Evolutionary conservation across 108 stramenopile genomes (phyloP), one percentile per base, ranked within the genome.

Genomic region (Fistulifera pelliculosa): DNA sequence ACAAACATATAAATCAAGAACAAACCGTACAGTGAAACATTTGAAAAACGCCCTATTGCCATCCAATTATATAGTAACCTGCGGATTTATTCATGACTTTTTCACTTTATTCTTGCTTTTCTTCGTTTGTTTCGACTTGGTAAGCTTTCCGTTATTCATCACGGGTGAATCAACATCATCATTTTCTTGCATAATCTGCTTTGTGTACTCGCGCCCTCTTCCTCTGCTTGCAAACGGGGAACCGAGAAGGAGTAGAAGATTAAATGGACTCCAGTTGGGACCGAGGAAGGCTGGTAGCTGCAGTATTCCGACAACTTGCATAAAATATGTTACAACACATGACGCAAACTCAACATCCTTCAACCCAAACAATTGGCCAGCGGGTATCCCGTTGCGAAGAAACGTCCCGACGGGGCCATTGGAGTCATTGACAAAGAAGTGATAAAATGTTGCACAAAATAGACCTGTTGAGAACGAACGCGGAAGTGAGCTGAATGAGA

Each of bases 381-480:
- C 27, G 0, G 71, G 66, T 39, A 56, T 61, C 7, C 71, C 4
- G 1, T 47, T 35, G 22, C 90, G 67, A 39, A 91, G 43, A 0
- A 62, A 56, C 19, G 47, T 50, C 0, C 90, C 90, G 47, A 91
- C 50, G 11, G 52, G 45, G 15, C 85, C 85, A 25, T 72, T 54
- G 25, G 21, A 52, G 56, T 91, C 90, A 59, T 87, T 67, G 0
- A 72, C 80, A 41, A 73, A 83, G 54, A 91, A 74, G 41, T 87
- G 90, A 61, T 76, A 91, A 43, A 84, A 78, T 12, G 81, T 64
- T n/a, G 80, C 79, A 50, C 42, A 50, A 41, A 58, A 39, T 10
- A 58, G 19, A 23, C 45, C 59, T 48, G 7, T 2, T 10, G 40
- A 10, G 22, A 16, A 42, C 59, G 38, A 51, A 41, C 19, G 17